phyloP scores from a whole-genome alignment of 352 stramenopile genomes.

The Phytophthora idaei region DNA sequence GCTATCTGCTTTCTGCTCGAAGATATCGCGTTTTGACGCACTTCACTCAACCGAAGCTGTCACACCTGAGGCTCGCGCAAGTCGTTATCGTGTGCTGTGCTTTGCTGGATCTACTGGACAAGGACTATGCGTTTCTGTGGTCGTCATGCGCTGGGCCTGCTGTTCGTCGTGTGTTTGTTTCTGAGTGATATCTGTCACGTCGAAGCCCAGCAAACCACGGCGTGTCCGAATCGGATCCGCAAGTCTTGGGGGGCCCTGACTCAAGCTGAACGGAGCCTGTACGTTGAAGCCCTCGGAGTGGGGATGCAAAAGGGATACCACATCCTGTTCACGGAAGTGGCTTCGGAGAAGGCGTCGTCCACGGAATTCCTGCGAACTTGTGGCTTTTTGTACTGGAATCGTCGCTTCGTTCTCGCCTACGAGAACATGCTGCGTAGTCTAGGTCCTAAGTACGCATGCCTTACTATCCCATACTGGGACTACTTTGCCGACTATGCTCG shows the following conservation, averaged over 20 bases:
- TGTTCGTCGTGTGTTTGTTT: constrained; percentile 21
- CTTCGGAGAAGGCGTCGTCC: constrained; percentile 44
- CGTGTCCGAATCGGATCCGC: constrained; percentile 23
- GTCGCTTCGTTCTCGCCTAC: constrained; percentile 70
- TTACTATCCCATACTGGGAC: constrained; percentile 85
- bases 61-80: neutral
- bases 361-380: constrained; percentile 55
- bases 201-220: constrained; percentile 7
- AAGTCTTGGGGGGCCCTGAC: constrained; percentile 41
- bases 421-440: constrained; percentile 81
- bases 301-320: constrained; percentile 59
- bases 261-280: constrained; percentile 34
- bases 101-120: neutral
- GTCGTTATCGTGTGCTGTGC: neutral
- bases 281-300: constrained; percentile 36
- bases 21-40: constrained; percentile 8
- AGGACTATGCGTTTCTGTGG: constrained; percentile 15
- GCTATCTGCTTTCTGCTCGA: constrained; percentile 1
- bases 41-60: constrained; percentile 2
- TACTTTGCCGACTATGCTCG: constrained; percentile 74
- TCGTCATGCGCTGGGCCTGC: constrained; percentile 3
- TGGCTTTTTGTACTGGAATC: constrained; percentile 74
- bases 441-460: constrained; percentile 55
- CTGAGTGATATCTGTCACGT: constrained; percentile 9
- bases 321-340: constrained; percentile 61